These are phyloP conservation scores for Agaricus sinodeliciosus DNA, from an alignment of 768 basidiomycete species.

Conservation along the genomic window DNA sequence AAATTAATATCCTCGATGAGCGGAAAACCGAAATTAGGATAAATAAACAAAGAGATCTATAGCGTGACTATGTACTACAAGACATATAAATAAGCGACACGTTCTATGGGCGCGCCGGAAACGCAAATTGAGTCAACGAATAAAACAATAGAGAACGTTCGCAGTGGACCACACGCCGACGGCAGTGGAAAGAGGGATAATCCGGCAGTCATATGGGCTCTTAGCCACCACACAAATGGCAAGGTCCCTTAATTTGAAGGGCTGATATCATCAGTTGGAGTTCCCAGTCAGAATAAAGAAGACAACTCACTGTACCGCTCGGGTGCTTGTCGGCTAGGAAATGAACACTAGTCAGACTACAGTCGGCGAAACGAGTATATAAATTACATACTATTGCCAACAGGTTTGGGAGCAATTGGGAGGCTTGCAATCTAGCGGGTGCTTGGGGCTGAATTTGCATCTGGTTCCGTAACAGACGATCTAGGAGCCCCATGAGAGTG, in stretches of 20 bases:
- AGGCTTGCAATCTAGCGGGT: constrained; percentile 3
- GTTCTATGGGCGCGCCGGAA: too few species aligned
- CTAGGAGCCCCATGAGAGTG: neutral
- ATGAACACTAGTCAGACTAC: neutral
- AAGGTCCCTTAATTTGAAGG: neutral
- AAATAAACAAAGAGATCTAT: too few species aligned
- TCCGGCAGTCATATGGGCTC: neutral
- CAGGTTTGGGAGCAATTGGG: constrained; percentile 5
- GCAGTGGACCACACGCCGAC: neutral
- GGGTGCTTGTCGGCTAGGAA: constrained; percentile 1
- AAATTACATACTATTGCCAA: constrained; percentile 9
- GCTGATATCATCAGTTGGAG: neutral
- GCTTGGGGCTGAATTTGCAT: constrained; percentile 10
- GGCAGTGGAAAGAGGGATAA: neutral
- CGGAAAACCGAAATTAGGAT: too few species aligned
- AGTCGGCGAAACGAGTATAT: neutral
- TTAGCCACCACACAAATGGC: neutral
- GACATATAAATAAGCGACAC: too few species aligned
- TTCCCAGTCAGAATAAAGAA: neutral
- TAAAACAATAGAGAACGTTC: neutral
- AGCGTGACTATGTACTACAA: too few species aligned
- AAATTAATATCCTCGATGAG: too few species aligned
- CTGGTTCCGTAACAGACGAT: constrained; percentile 4
- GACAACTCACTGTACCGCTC: constrained; percentile 7
- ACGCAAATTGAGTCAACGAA: too few species aligned